A percentile compares a stretch with the other conserved stretches of the same genome.
Conservation (phyloP, 192 early-diverging fungal genomes). For the Backusella circina region DNA sequence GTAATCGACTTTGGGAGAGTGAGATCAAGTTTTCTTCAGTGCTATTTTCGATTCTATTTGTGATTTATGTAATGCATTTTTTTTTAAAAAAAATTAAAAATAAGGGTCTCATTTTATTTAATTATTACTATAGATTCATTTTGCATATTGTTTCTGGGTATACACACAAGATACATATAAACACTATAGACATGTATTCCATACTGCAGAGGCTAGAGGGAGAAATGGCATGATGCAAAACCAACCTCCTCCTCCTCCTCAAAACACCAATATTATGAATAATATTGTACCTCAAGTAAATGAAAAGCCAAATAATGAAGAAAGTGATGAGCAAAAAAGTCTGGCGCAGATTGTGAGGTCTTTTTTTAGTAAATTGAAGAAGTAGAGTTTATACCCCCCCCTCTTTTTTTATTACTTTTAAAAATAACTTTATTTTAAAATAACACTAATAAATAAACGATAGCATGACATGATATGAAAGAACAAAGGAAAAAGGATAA, state of each 20-base stretch:
- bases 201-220: not conserved
- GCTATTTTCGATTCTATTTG: conserved; percentile 12
- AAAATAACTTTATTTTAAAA: not conserved
- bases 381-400: not conserved
- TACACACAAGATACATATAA: conserved; percentile 8
- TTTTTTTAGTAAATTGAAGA: not conserved
- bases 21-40: conserved; percentile 33
- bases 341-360: conserved; percentile 6
- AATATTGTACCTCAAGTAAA: not conserved
- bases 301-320: not conserved
- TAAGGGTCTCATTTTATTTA: not conserved
- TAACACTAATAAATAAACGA: not conserved
- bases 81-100: not conserved
- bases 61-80: conserved; percentile 23
- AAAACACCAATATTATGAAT: not conserved
- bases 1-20: conserved; percentile 27
- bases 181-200: not conserved
- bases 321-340: conserved; percentile 5
- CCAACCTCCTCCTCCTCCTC: not conserved
- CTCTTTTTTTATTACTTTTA: not conserved
- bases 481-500: not conserved
- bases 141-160: conserved; percentile 16
- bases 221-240: not conserved
- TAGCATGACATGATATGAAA: not conserved
- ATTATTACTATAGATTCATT: conserved; percentile 6